Evolutionary conservation across 306 rosid genomes (phyloP), one percentile per base, ranked within the genome.

Genomic region (Gleditsia sinensis): DNA sequence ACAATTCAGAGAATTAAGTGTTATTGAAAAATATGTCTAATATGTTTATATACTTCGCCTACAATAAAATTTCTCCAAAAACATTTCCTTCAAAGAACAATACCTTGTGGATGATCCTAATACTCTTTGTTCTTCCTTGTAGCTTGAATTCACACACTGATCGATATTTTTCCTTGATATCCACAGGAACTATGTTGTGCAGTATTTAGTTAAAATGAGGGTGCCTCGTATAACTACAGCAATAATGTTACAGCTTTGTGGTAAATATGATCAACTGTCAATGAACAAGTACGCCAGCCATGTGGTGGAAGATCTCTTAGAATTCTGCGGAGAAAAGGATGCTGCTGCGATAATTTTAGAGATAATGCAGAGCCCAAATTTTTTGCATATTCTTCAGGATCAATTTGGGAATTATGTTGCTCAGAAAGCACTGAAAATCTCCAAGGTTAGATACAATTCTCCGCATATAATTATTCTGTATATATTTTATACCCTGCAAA

Each of bases 161-260:
- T n/a, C n/a, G n/a, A n/a, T n/a, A n/a, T n/a, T n/a, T n/a, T n/a
- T n/a, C n/a, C n/a, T n/a, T n/a, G n/a, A n/a, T n/a, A n/a, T n/a
- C n/a, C n/a, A 25, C 75, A 86, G 91, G 78, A 88, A 86, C 73
- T 86, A 86, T 16, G 82, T 86, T 54, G 56, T 90, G 55, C 87
- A 90, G 27, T 57, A 0, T 49, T 3, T 84, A 32, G 6, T 86
- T 36, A 50, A 25, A 20, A 3, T 42, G 72, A 4, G 1, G 25
- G 19, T 23, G 0, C 14, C 12, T n/a, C 0, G 1, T 0, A 16
- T 28, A n/a, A 79, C 39, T 36, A 5, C 10, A 58, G 1, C 0
- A 5, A 39, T 87, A 6, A 9, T 71, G 33, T 20, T 2, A 6
- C 10, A 11, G 2, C 84, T 87, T 21, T 3, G 2, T 0, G 76